Percentiles rank a stretch among this genome's conserved stretches.
Evolutionary conservation across 108 stramenopile species (phyloP).

Genomic region (Cyclotella kingstonii): DNA sequence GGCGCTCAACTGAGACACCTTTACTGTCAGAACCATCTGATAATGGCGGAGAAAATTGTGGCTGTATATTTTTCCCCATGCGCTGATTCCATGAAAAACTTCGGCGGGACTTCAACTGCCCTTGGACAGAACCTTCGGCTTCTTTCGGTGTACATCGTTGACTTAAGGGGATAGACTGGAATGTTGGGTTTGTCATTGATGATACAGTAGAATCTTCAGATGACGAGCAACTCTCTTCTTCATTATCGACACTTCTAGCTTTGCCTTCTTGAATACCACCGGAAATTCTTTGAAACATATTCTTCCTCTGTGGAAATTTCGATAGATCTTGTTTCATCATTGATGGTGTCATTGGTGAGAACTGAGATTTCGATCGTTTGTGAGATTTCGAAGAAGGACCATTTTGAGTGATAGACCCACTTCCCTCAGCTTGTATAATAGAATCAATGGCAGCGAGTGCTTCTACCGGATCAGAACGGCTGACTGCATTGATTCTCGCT

Average conservation of each 20-base stretch:
- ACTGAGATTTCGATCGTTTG: not conserved
- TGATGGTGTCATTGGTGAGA: not conserved
- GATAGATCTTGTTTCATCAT: not conserved
- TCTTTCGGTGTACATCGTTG: not conserved
- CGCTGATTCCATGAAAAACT: too few species aligned
- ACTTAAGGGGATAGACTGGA: constrained; percentile 13
- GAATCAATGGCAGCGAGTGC: constrained; percentile 81
- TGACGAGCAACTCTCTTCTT: constrained; percentile 28
- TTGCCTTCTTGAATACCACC: constrained; percentile 36
- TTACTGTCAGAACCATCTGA: not conserved
- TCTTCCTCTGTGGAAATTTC: constrained; percentile 2
- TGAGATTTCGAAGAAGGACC: not conserved
- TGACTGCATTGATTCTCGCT: constrained; percentile 63
- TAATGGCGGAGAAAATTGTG: not conserved
- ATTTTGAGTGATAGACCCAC: constrained; percentile 3
- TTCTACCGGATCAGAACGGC: constrained; percentile 59
- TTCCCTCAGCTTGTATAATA: constrained; percentile 61
- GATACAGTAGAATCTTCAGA: constrained; percentile 67
- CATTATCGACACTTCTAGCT: constrained; percentile 14
- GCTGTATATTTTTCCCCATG: not conserved
- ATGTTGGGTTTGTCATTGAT: constrained; percentile 76
- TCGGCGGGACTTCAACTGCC: too few species aligned
- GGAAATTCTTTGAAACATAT: constrained; percentile 10
- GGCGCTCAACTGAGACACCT: too few species aligned
- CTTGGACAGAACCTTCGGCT: not conserved